Percentiles rank a stretch among this genome's conserved stretches.
These are phyloP conservation scores for Tulasnella calospora DNA, from an alignment of 768 basidiomycete species.

Conservation along the genomic window DNA sequence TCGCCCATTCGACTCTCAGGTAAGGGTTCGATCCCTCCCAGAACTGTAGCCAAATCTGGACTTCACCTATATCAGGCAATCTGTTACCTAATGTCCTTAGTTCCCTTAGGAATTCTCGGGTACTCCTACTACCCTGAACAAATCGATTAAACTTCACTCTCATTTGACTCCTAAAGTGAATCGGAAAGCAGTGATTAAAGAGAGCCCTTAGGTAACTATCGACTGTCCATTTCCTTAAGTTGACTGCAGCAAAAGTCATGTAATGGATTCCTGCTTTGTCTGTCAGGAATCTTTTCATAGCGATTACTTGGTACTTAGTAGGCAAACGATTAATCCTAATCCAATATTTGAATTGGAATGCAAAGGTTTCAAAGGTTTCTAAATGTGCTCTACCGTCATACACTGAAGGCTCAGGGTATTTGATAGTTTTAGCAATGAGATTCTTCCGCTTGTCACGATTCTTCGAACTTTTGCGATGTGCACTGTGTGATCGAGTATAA, in stretches of 20 bases:
- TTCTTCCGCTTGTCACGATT: neutral
- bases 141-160: neutral
- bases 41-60: neutral
- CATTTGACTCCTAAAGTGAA: slow-evolving; percentile 14
- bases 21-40: neutral
- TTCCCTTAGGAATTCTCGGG: slow-evolving; percentile 9
- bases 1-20: slow-evolving; percentile 1
- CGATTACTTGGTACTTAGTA: neutral
- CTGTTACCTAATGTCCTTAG: neutral
- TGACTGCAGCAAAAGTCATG: neutral
- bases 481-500: neutral
- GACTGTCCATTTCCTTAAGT: neutral
- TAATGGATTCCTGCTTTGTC: neutral
- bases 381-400: slow-evolving; percentile 1
- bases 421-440: neutral
- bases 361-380: neutral
- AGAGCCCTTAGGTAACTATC: neutral
- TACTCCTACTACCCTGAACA: neutral
- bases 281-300: slow-evolving; percentile 13
- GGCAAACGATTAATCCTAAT: neutral
- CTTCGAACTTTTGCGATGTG: neutral
- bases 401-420: neutral
- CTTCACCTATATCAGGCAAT: slow-evolving; percentile 11
- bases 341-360: slow-evolving; percentile 3
- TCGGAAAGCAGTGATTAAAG: slow-evolving; percentile 19